phyloP scores from a whole-genome alignment of 2,329 filamentous ascomycete species.

The Intubia oerlemansii region DNA sequence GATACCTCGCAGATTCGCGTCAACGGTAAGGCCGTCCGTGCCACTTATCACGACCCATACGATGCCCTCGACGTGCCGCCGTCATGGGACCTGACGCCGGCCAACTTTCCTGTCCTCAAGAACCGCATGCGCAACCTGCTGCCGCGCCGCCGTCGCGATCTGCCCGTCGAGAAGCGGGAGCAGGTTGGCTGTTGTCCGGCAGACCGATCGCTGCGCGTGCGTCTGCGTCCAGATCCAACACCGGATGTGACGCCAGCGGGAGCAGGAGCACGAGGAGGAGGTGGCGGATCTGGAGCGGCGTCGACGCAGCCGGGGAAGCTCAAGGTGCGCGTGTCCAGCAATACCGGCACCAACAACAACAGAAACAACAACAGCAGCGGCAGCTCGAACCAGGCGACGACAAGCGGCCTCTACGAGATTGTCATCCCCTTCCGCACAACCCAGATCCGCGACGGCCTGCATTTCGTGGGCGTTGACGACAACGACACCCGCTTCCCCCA shows the following conservation, averaged over 20 bases:
- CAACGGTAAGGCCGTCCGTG: conserved; percentile 21
- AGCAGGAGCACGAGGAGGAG: not conserved
- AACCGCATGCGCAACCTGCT: conserved; percentile 39
- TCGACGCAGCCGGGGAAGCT: conserved; percentile 4
- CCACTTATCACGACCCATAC: conserved; percentile 43
- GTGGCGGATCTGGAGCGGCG: too few relatives aligned
- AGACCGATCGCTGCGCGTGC: conserved; percentile 26
- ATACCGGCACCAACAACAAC: not conserved
- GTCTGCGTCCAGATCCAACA: conserved; percentile 14
- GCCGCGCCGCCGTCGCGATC: conserved; percentile 27
- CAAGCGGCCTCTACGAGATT: conserved; percentile 16
- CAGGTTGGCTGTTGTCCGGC: conserved; percentile 32
- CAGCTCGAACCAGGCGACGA: conserved; percentile 2
- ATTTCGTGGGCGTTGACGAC: conserved; percentile 72
- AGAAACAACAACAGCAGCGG: not conserved
- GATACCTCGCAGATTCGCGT: conserved; percentile 31
- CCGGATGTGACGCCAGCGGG: not conserved
- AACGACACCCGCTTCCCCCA: conserved; percentile 74
- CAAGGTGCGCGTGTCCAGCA: conserved; percentile 5
- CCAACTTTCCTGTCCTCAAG: conserved; percentile 56
- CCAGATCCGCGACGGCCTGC: conserved; percentile 64
- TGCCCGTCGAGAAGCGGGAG: conserved; percentile 32
- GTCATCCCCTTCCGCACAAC: conserved; percentile 58
- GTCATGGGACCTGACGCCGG: conserved; percentile 38
- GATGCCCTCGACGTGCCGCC: conserved; percentile 37